Evolutionary conservation across 1,284 basidiomycete genomes (phyloP).

Genomic region (Melampsora americana): DNA sequence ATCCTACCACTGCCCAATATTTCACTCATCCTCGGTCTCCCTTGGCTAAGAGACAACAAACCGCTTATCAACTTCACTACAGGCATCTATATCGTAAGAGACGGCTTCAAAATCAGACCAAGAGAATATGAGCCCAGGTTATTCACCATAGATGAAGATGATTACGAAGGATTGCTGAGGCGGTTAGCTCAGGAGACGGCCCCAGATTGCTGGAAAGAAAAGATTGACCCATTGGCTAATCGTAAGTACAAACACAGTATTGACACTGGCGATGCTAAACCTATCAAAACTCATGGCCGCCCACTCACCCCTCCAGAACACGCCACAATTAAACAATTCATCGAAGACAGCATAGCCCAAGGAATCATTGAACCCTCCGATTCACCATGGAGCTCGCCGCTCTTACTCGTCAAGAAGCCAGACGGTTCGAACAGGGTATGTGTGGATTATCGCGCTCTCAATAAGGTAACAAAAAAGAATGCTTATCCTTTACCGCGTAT

Average conservation of each 20-base stretch:
- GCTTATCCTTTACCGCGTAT: no score
- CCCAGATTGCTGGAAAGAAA: background rate
- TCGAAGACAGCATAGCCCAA: background rate
- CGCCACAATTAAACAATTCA: constrained; percentile 1
- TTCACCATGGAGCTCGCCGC: background rate
- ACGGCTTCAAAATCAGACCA: no score
- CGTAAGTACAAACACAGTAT: constrained; percentile 5
- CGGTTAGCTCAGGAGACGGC: background rate
- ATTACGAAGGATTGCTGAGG: background rate
- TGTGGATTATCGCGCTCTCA: constrained; percentile 12
- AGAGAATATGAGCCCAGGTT: background rate
- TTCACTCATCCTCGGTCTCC: background rate
- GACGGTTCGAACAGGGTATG: background rate
- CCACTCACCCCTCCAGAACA: background rate
- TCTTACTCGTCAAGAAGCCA: no score
- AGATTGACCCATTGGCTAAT: background rate
- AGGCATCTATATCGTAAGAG: no score
- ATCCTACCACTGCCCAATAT: constrained; percentile 3
- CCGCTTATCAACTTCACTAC: no score
- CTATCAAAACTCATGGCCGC: background rate
- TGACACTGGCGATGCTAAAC: background rate
- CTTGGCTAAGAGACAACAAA: background rate
- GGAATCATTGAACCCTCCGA: constrained; percentile 1
- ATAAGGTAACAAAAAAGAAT: background rate
- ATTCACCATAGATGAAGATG: background rate